These are phyloP conservation scores for Syncephalastrum sp. DNA, from an alignment of 371 early-diverging fungal genomes.

Conservation along the genomic window DNA sequence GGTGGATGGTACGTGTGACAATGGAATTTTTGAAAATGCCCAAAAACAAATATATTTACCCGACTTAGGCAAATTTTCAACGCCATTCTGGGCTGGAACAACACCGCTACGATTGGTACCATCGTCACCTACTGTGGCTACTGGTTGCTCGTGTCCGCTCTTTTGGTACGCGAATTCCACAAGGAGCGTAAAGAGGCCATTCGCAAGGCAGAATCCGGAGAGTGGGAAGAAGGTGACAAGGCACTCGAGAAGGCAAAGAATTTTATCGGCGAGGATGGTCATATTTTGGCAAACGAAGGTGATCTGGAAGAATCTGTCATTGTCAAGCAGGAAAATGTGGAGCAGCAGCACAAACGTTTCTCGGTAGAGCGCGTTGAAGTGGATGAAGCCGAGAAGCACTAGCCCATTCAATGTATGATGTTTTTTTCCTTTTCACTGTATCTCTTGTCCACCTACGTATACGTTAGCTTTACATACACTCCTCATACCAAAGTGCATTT, in stretches of 20 bases:
- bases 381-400: too few species aligned
- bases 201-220: slow-evolving; percentile 29
- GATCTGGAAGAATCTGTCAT: too few species aligned
- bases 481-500: too few species aligned
- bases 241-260: slow-evolving; percentile 27
- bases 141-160: slow-evolving; percentile 61
- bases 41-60: slow-evolving; percentile 2
- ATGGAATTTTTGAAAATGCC: not conserved
- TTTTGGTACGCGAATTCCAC: slow-evolving; percentile 48
- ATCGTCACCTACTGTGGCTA: slow-evolving; percentile 73
- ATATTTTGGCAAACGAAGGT: not conserved
- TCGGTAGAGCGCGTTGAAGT: too few species aligned
- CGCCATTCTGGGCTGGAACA: slow-evolving; percentile 77
- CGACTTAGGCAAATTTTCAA: slow-evolving; percentile 59
- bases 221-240: slow-evolving; percentile 28
- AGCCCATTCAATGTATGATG: too few species aligned
- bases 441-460: too few species aligned
- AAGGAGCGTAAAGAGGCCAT: slow-evolving; percentile 34
- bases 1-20: slow-evolving; percentile 32
- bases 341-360: too few species aligned
- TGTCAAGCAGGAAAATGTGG: too few species aligned
- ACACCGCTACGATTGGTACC: slow-evolving; percentile 68
- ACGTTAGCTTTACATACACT: too few species aligned
- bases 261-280: slow-evolving; percentile 25
- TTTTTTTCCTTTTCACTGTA: too few species aligned